Percentiles rank a stretch among this genome's conserved stretches.
Conservation (phyloP, 2,329 filamentous ascomycete species). For the Aspergillus quadricinctus region DNA sequence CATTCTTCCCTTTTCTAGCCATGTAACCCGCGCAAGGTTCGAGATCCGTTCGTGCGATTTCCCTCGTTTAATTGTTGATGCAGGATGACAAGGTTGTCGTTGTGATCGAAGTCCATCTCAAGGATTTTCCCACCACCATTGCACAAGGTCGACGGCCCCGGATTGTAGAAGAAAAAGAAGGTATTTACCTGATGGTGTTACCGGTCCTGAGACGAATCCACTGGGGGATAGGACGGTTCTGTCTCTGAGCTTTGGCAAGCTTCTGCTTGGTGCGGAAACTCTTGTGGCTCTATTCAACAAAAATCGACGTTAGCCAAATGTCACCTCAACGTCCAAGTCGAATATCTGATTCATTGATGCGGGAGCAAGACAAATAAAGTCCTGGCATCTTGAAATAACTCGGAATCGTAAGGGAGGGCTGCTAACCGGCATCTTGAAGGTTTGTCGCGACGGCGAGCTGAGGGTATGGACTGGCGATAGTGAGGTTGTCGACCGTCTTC, state of each 20-base stretch:
- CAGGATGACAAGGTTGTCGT: background rate
- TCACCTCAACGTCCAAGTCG: background rate
- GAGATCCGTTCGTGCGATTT: background rate
- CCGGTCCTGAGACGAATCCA: constrained; percentile 98
- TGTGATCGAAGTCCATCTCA: background rate
- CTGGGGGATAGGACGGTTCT: constrained; percentile 99
- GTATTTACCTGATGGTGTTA: constrained; percentile 97
- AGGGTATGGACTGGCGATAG: constrained; percentile 29
- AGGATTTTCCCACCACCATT: background rate
- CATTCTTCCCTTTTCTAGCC: background rate
- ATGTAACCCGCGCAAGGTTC: background rate
- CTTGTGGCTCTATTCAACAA: constrained; percentile 79
- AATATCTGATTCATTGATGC: background rate
- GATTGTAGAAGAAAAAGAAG: constrained; percentile 3
- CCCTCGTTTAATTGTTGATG: background rate
- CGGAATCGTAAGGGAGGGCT: constrained; percentile 2
- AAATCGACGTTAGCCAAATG: constrained; percentile 9
- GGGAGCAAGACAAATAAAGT: background rate
- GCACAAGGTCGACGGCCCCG: background rate
- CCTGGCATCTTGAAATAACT: background rate
- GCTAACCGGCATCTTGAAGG: constrained; percentile 55
- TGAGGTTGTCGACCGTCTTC: constrained; percentile 33
- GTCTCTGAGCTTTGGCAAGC: constrained; percentile 99
- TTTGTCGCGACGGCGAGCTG: constrained; percentile 40
- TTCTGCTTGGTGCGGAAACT: constrained; percentile 99